phyloP scores from a whole-genome alignment of 2,329 filamentous ascomycete genomes.

The Neodidymelliopsis sp. region DNA sequence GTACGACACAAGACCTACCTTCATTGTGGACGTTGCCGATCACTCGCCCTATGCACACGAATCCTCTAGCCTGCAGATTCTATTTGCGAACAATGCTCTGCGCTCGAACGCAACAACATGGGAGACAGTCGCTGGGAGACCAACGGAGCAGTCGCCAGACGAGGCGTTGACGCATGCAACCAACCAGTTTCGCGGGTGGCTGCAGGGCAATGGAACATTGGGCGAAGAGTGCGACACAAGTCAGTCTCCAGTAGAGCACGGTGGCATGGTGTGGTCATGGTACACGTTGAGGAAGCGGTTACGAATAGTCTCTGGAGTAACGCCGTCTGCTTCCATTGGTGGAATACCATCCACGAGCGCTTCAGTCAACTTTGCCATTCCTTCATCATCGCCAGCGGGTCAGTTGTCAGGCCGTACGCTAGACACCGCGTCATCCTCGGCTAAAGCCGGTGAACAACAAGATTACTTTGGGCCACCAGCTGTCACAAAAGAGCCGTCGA shows the following conservation, averaged over 20 bases:
- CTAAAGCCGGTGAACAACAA: constrained; percentile 36
- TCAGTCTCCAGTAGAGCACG: constrained; percentile 63
- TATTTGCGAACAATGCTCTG: constrained; percentile 74
- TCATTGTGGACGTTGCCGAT: constrained; percentile 74
- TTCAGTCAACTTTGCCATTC: constrained; percentile 34
- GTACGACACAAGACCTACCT: constrained; percentile 77
- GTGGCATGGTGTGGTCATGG: constrained; percentile 72
- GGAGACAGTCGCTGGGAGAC: constrained; percentile 63
- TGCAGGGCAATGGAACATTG: constrained; percentile 63
- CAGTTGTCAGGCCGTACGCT: constrained; percentile 19
- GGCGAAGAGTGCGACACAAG: constrained; percentile 62
- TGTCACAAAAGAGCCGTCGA: neutral
- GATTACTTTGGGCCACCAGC: constrained; percentile 52
- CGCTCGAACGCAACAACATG: constrained; percentile 64
- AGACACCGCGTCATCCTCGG: constrained; percentile 22
- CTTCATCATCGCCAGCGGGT: constrained; percentile 31
- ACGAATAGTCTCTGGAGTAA: constrained; percentile 68
- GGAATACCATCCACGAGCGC: constrained; percentile 48
- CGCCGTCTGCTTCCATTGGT: constrained; percentile 17
- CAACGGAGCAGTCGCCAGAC: constrained; percentile 32
- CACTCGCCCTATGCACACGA: constrained; percentile 62
- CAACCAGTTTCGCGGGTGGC: constrained; percentile 73
- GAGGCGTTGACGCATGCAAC: constrained; percentile 47
- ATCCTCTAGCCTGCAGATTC: constrained; percentile 60
- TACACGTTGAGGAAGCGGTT: constrained; percentile 73